phyloP scores from a whole-genome alignment of 2,329 filamentous ascomycete species.

The Zymoseptoria pseudotritici region DNA sequence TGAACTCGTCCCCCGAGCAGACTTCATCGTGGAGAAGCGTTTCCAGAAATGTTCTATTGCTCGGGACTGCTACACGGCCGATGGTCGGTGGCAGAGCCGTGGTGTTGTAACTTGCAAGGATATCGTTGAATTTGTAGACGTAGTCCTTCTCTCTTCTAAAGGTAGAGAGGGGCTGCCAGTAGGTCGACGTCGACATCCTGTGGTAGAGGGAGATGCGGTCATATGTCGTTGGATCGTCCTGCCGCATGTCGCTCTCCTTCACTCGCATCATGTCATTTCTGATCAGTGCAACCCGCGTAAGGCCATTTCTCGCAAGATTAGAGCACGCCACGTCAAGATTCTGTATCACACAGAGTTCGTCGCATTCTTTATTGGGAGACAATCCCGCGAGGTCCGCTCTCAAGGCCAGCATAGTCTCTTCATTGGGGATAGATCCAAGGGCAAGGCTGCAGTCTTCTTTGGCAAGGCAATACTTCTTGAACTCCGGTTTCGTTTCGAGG shows the following conservation, averaged over 20 bases:
- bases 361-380: not conserved
- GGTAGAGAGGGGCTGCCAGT: not conserved
- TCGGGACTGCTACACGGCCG: not conserved
- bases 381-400: not conserved
- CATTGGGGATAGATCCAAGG: not conserved
- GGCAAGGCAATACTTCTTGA: not conserved
- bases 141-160: not conserved
- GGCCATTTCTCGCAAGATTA: not conserved
- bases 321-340: not conserved
- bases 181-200: not conserved
- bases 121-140: not conserved
- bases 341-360: not conserved
- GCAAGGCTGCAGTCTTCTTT: not conserved
- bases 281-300: not conserved
- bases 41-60: not conserved
- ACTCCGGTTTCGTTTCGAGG: not conserved
- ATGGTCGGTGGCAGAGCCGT: not conserved
- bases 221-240: not conserved
- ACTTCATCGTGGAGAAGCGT: not conserved
- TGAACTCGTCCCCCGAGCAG: not conserved
- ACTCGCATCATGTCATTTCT: not conserved
- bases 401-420: not conserved
- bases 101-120: not conserved
- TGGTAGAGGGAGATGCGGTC: not conserved
- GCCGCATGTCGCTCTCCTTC: not conserved